A percentile compares a stretch with the other conserved stretches of the same genome.
phyloP scores from a whole-genome alignment of 2,329 filamentous ascomycete genomes.

The Phaeomoniella chlamydospora region DNA sequence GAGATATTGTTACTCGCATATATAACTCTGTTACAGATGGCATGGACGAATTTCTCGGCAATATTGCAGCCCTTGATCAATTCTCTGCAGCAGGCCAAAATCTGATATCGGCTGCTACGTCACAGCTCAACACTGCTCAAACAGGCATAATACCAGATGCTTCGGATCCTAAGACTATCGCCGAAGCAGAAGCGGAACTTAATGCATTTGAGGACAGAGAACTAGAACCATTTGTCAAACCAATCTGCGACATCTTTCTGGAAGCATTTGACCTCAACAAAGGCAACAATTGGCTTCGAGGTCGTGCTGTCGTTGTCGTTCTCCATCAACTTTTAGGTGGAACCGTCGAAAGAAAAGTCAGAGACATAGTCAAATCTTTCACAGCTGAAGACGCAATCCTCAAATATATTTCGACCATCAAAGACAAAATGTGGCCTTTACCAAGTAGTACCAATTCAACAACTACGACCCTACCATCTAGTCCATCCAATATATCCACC shows the following conservation, averaged over 20 bases:
- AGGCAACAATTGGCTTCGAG: slow-evolving; percentile 93
- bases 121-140: slow-evolving; percentile 27
- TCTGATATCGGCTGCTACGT: slow-evolving; percentile 41
- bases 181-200: slow-evolving; percentile 84
- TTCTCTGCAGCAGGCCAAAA: slow-evolving; percentile 86
- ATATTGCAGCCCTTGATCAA: slow-evolving; percentile 89
- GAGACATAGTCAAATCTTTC: slow-evolving; percentile 63
- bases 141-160: slow-evolving; percentile 9
- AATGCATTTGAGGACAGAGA: slow-evolving; percentile 85
- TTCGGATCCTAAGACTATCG: slow-evolving; percentile 36
- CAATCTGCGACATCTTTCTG: slow-evolving; percentile 93
- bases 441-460: too few species aligned
- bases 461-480: not conserved
- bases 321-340: slow-evolving; percentile 90
- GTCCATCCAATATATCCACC: not conserved
- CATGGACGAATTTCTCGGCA: slow-evolving; percentile 94
- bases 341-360: slow-evolving; percentile 88
- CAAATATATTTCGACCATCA: slow-evolving; percentile 59
- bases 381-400: slow-evolving; percentile 67
- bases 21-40: slow-evolving; percentile 96
- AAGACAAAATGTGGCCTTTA: slow-evolving; percentile 69
- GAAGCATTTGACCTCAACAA: slow-evolving; percentile 90
- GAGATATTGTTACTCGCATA: slow-evolving; percentile 76
- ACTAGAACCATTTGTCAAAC: slow-evolving; percentile 90
- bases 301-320: slow-evolving; percentile 88